Base-by-base conservation (phyloP, 768 basidiomycete genomes). In the Boletus edulis region DNA sequence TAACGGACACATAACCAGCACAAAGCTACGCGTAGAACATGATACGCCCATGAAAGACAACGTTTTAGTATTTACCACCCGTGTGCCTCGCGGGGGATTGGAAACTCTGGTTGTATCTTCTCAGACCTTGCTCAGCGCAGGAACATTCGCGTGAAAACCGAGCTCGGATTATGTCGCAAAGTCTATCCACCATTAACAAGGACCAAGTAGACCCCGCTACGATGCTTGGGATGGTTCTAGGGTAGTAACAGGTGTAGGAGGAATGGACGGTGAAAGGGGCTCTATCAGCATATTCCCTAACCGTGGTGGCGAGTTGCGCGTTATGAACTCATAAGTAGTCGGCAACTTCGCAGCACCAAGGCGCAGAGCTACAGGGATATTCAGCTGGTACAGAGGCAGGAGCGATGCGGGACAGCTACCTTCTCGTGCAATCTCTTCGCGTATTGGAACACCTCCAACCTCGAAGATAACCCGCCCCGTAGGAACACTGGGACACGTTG, bases 391-490 rank as follows among this genome's bases (percentile, higher is more conserved):
- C 5, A 34, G 5, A 42, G 43, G 12, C 1, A 43, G 15, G n/a
- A 7, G 31, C 11, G 3, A 10, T 20, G 14, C 5, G 6, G 37
- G 45, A 53, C 32, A n/a, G 17, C 43, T 31, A 95, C 95, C 91
- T 66, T 98, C 92, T 65, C 90, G 82, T 17, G 96, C 96, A 50
- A 97, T 78, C 68, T 97, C 94, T 64, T 94, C 91, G 56, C 94
- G 87, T 51, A 99, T 86, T 7, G 89, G 90, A 2, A 78, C 78
- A 1, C 96, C 95, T 1, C 94, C 94, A 63, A 98, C 87, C 70
- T 98, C 96, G 58, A 98, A 91, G 22, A 99, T 82, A 14, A 98
- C 94, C 29, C 92, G 85, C 1, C 94, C 94, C 8, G 82, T 87
- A 7, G 90, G 86, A 0, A 94, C 92, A 44, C 94, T 94, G 59